Evolutionary conservation across 2,329 filamentous ascomycete genomes (phyloP), one percentile per base, ranked within the genome.

Genomic region (Fragosphaeria purpurea): DNA sequence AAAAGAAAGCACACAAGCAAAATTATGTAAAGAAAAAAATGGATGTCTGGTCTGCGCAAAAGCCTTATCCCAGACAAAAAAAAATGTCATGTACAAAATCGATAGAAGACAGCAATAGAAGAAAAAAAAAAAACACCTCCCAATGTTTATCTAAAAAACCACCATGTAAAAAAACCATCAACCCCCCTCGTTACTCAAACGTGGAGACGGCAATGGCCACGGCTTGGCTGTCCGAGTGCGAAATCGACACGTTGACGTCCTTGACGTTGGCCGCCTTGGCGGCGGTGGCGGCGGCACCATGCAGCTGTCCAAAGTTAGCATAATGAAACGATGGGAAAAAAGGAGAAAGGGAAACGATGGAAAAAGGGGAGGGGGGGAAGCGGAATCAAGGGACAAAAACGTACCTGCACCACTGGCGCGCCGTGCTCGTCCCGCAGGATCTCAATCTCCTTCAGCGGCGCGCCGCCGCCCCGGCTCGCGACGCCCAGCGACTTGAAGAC

Each of bases 401-500:
- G 80, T 83, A 95, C 90, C 67, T 79, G 79, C 56, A 97, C 93
- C 57, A 79, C 75, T 8, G 93, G 93, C 39, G 85, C 89, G 52
- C 93, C 93, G 44, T 80, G 85, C 57, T 86, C 82, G 62, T 90
- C 84, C 61, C 83, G 84, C 55, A 80, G 68, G 60, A 98, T 91
- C 72, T 98, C 94, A 71, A 98, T 98, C 41, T 97, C 90, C 74
- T 85, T 93, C 69, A 98, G 69, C 12, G 88, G 77, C 53, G 93
- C 91, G 57, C 94, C 93, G 8, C 86, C 90, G 55, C 93, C 93
- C 70, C 86, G 83, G 68, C 90, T 85, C 59, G 78, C 72, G 10
- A 97, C 90, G 58, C 90, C 89, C 11, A 98, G 76, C 39, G 88
- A 89, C 80, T 98, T 98, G 78, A 98, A 98, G 1, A 98, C 90